Evolutionary conservation across 495 filamentous ascomycete species (phyloP).

Genomic region (Talaromyces proteolyticus): DNA sequence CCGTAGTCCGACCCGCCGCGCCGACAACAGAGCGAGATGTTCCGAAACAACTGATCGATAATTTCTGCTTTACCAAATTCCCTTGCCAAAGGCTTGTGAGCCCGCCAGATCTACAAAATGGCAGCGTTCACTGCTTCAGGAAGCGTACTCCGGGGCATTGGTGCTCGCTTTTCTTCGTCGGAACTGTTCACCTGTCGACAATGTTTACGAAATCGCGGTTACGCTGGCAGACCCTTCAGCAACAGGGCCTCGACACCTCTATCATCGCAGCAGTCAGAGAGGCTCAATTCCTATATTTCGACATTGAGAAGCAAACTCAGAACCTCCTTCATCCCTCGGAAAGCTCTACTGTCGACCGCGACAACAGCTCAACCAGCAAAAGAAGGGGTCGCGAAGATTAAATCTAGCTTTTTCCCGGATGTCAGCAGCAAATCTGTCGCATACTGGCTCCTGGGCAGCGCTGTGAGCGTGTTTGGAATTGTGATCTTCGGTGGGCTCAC

Average conservation of each 20-base stretch:
- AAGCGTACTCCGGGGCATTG: constrained; percentile 27
- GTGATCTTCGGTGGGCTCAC: constrained; percentile 94
- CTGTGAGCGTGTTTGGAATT: constrained; percentile 89
- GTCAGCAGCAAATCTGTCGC: constrained; percentile 67
- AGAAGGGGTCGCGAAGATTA: constrained; percentile 20
- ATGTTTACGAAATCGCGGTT: constrained; percentile 43
- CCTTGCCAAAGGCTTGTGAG: constrained; percentile 4
- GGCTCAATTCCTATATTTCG: constrained; percentile 14
- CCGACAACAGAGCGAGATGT: no score
- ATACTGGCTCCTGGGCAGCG: constrained; percentile 90
- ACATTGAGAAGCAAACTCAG: not conserved
- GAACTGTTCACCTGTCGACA: constrained; percentile 58
- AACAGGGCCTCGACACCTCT: constrained; percentile 20
- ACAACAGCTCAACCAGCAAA: constrained; percentile 13
- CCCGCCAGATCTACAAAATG: constrained; percentile 21
- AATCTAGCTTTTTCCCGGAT: constrained; percentile 62
- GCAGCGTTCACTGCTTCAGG: constrained; percentile 26
- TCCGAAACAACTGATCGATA: not conserved
- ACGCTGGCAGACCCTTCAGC: constrained; percentile 28
- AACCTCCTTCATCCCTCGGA: not conserved
- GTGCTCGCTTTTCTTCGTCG: constrained; percentile 41
- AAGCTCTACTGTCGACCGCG: constrained; percentile 13
- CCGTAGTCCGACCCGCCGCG: not conserved
- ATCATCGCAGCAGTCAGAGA: constrained; percentile 19
- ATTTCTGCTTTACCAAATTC: not conserved